Conservation (phyloP, 139 green algal species). For the Volvox africanus region DNA sequence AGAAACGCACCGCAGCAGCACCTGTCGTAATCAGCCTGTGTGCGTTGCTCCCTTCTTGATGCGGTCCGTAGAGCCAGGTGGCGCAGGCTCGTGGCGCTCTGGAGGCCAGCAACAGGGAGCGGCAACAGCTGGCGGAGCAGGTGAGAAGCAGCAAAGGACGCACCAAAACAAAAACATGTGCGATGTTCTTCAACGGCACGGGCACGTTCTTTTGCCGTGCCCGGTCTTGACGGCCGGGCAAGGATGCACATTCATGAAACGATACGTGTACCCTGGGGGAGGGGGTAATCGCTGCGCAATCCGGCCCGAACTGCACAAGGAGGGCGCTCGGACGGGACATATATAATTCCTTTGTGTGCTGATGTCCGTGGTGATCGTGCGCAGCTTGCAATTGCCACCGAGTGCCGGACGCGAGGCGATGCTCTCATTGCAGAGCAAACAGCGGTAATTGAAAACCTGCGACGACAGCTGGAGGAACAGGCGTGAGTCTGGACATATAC, state of each 20-base stretch:
- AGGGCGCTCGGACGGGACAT: no score
- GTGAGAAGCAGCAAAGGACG: conserved; percentile 18
- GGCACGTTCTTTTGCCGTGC: no score
- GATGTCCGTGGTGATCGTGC: background rate
- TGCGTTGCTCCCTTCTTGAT: no score
- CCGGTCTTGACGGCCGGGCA: no score
- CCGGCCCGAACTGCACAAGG: no score
- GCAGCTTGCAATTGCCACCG: conserved; percentile 6
- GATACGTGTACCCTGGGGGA: no score
- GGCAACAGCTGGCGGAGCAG: conserved; percentile 3
- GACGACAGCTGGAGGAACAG: conserved; percentile 22
- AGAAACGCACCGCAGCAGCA: no score
- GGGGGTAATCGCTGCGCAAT: no score
- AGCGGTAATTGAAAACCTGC: background rate
- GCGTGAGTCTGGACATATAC: conserved; percentile 8
- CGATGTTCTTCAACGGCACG: no score
- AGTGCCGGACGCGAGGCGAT: conserved; percentile 36
- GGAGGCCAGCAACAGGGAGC: conserved; percentile 10
- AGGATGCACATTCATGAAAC: no score
- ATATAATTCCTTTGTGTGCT: background rate
- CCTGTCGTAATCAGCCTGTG: no score
- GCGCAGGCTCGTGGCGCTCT: background rate
- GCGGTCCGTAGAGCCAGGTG: conserved; percentile 4
- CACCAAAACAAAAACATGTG: background rate
- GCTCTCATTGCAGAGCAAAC: conserved; percentile 32